Evolutionary conservation across 306 rosid species (phyloP).

Genomic region (Inga laurina): DNA sequence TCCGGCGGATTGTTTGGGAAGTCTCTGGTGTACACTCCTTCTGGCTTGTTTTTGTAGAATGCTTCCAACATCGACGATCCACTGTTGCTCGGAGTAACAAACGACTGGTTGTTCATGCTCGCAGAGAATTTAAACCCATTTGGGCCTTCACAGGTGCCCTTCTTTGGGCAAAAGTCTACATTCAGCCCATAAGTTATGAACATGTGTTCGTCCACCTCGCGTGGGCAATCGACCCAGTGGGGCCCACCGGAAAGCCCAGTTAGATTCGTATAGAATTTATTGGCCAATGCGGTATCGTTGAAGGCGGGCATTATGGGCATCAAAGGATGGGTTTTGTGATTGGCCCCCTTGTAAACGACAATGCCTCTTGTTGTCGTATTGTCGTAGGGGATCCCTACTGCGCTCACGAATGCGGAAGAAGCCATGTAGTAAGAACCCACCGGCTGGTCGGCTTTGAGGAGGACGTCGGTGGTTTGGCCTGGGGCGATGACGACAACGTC

Average conservation of each 20-base stretch:
- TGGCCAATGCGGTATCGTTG: constrained; percentile 50
- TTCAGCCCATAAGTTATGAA: constrained; percentile 47
- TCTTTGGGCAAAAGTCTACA: constrained; percentile 18
- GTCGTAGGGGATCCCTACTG: not conserved
- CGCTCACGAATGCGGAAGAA: constrained; percentile 37
- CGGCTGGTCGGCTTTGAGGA: constrained; percentile 44
- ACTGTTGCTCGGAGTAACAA: constrained; percentile 37
- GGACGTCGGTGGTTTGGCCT: constrained; percentile 74
- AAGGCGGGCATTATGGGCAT: constrained; percentile 55
- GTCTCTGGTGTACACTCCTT: constrained; percentile 53
- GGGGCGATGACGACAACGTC: constrained; percentile 53
- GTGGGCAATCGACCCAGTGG: constrained; percentile 60
- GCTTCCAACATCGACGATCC: constrained; percentile 56
- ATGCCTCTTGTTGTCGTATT: constrained; percentile 46
- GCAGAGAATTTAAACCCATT: constrained; percentile 37
- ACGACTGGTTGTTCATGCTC: constrained; percentile 80
- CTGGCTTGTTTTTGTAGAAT: not conserved
- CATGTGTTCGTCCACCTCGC: constrained; percentile 52
- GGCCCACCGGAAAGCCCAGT: constrained; percentile 47
- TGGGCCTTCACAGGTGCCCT: constrained; percentile 16
- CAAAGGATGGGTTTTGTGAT: constrained; percentile 19
- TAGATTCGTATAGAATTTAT: constrained; percentile 49
- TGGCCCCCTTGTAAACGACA: constrained; percentile 39
- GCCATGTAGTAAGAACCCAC: constrained; percentile 72
- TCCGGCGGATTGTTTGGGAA: constrained; percentile 52